Evolutionary conservation across 345 rosid species (phyloP).

Genomic region (Camelina sativa): DNA sequence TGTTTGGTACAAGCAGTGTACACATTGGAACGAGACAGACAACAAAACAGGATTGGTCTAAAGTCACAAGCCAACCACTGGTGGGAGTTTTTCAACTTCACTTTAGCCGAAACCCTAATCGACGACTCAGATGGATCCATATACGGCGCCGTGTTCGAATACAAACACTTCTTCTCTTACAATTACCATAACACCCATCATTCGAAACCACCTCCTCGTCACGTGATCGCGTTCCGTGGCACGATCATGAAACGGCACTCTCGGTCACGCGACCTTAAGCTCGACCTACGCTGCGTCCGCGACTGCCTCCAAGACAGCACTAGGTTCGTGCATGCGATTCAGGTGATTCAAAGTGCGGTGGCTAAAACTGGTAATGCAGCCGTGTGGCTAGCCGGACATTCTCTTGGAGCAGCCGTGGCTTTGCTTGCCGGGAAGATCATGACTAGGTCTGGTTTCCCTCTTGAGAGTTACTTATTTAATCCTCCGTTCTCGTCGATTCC

Average conservation of each 20-base stretch:
- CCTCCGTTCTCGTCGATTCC: conserved; percentile 74
- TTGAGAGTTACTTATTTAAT: conserved; percentile 66
- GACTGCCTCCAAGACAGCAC: conserved; percentile 58
- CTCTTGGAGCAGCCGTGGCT: conserved; percentile 77
- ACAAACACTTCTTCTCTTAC: conserved; percentile 30
- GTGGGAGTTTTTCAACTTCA: conserved; percentile 74
- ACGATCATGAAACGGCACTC: conserved; percentile 55
- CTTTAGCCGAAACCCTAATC: conserved; percentile 49
- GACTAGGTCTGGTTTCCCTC: conserved; percentile 49
- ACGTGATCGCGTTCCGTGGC: conserved; percentile 75
- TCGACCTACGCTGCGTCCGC: conserved; percentile 53
- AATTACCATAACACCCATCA: conserved; percentile 26
- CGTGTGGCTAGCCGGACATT: conserved; percentile 73
- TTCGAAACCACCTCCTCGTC: conserved; percentile 50
- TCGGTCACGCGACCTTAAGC: conserved; percentile 55
- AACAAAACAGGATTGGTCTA: conserved; percentile 51
- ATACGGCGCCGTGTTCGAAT: conserved; percentile 67
- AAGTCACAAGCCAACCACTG: conserved; percentile 58
- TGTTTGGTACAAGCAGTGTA: conserved; percentile 64
- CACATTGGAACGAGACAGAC: conserved; percentile 57
- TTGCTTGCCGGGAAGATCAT: conserved; percentile 66
- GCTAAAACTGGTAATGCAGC: conserved; percentile 46
- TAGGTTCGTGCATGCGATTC: conserved; percentile 59
- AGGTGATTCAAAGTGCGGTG: conserved; percentile 52
- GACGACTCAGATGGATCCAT: conserved; percentile 65